Evolutionary conservation across 1,284 basidiomycete genomes (phyloP).

Genomic region (Melanopsichium pennsylvanicum): DNA sequence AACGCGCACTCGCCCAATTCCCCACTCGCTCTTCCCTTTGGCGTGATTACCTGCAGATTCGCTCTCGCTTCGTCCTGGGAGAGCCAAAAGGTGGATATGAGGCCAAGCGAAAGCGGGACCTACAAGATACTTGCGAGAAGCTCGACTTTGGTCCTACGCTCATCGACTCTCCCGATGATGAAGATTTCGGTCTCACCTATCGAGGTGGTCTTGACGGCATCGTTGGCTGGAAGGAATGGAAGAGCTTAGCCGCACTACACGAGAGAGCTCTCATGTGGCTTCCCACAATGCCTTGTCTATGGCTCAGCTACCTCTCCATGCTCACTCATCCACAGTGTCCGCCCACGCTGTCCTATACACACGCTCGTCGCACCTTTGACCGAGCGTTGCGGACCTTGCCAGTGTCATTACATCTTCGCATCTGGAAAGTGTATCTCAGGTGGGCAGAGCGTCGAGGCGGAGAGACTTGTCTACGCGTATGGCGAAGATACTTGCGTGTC

Average conservation of each 20-base stretch:
- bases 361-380: conserved; percentile 92
- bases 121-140: conserved; percentile 68
- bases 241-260: conserved; percentile 81
- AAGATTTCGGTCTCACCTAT: conserved; percentile 79
- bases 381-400: conserved; percentile 91
- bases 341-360: conserved; percentile 80
- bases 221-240: conserved; percentile 95
- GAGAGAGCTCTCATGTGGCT: conserved; percentile 94
- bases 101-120: conserved; percentile 65
- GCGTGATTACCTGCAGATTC: conserved; percentile 86
- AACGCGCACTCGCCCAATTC: conserved; percentile 86
- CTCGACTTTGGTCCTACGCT: conserved; percentile 70
- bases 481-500: conserved; percentile 83
- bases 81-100: conserved; percentile 68
- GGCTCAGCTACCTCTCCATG: conserved; percentile 90
- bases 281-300: conserved; percentile 89
- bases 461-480: conserved; percentile 83
- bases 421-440: conserved; percentile 93
- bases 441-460: conserved; percentile 89
- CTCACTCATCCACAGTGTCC: conserved; percentile 92
- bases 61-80: conserved; percentile 87
- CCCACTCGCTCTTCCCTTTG: conserved; percentile 91
- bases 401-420: conserved; percentile 88
- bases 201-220: conserved; percentile 83
- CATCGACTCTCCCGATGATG: conserved; percentile 65